phyloP scores from a whole-genome alignment of 1,284 basidiomycete species.

The Limonomyces culmigenus region DNA sequence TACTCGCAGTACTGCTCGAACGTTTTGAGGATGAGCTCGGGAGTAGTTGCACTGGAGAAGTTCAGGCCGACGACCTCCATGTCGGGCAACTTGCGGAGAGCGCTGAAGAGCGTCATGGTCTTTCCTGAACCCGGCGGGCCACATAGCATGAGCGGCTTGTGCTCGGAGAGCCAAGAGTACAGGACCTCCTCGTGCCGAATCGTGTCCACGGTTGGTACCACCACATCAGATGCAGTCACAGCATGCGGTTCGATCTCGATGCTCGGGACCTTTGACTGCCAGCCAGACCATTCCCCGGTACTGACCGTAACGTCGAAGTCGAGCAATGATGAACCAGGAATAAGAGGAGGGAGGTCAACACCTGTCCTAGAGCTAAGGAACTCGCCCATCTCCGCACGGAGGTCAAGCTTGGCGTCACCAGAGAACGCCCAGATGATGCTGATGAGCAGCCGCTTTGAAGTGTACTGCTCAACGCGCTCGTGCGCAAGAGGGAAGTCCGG shows the following conservation, averaged over 20 bases:
- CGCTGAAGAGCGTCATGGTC: slow-evolving; percentile 99
- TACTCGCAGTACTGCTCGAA: slow-evolving; percentile 99
- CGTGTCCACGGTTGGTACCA: slow-evolving; percentile 97
- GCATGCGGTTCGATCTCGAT: slow-evolving; percentile 96
- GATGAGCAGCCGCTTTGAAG: slow-evolving; percentile 80
- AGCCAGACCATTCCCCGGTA: slow-evolving; percentile 79
- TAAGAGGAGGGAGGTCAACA: slow-evolving; percentile 73
- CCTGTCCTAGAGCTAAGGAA: slow-evolving; percentile 76
- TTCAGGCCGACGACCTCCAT: slow-evolving; percentile 99
- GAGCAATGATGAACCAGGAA: slow-evolving; percentile 71
- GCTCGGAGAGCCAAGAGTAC: slow-evolving; percentile 97
- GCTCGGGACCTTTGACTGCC: slow-evolving; percentile 84
- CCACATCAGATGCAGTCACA: slow-evolving; percentile 89
- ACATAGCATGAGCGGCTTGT: slow-evolving; percentile 97
- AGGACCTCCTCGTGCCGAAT: slow-evolving; percentile 97
- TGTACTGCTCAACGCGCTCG: slow-evolving; percentile 83
- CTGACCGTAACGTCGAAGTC: slow-evolving; percentile 89
- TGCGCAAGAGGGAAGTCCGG: slow-evolving; percentile 81
- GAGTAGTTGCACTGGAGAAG: slow-evolving; percentile 97
- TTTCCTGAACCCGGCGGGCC: slow-evolving; percentile 98
- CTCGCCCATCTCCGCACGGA: slow-evolving; percentile 83
- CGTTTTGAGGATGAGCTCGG: slow-evolving; percentile 95
- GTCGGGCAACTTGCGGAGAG: slow-evolving; percentile 91
- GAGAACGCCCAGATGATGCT: slow-evolving; percentile 97
- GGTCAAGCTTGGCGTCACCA: slow-evolving; percentile 84